Evolutionary conservation across 345 rosid species (phyloP).

Genomic region (Sapria himalayana): DNA sequence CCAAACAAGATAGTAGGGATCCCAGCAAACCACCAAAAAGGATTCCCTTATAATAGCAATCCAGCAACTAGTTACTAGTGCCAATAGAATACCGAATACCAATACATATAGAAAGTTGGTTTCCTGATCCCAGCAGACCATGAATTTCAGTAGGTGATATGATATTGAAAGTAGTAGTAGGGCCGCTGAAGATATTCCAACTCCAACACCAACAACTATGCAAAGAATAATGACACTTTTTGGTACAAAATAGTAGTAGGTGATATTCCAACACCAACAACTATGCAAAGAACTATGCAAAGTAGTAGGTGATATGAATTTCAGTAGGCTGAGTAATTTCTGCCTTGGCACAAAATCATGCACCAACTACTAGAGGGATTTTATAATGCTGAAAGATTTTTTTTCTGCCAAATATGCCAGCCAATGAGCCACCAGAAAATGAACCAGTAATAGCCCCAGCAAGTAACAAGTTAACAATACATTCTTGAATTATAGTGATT

Average conservation of each 20-base stretch:
- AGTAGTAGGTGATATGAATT: too few relatives aligned
- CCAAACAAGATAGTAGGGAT: too few relatives aligned
- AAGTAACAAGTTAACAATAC: slow-evolving; percentile 87
- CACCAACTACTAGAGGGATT: slow-evolving; percentile 71
- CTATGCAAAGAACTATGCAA: too few relatives aligned
- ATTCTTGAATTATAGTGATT: slow-evolving; percentile 77
- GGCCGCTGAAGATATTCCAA: slow-evolving; percentile 87
- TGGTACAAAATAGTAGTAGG: too few relatives aligned
- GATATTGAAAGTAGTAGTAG: slow-evolving; percentile 84
- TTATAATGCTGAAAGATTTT: slow-evolving; percentile 83
- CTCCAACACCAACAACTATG: slow-evolving; percentile 85
- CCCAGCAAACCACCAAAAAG: too few relatives aligned
- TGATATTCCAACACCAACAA: too few relatives aligned
- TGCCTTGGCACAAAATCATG: slow-evolving; percentile 76
- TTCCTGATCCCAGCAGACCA: slow-evolving; percentile 87
- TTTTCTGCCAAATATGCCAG: slow-evolving; percentile 90
- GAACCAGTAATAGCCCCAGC: slow-evolving; percentile 95
- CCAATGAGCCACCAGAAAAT: slow-evolving; percentile 85
- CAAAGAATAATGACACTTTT: slow-evolving; percentile 89
- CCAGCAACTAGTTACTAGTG: slow-evolving; percentile 92
- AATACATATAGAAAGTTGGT: slow-evolving; percentile 86
- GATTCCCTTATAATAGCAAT: slow-evolving; percentile 78
- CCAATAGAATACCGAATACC: slow-evolving; percentile 95
- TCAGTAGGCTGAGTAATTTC: slow-evolving; percentile 75
- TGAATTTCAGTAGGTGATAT: slow-evolving; percentile 97